Percentiles rank a stretch among this genome's conserved stretches.
Evolutionary conservation across 106 monocot genomes (phyloP).

Genomic region (Acorus calamus): DNA sequence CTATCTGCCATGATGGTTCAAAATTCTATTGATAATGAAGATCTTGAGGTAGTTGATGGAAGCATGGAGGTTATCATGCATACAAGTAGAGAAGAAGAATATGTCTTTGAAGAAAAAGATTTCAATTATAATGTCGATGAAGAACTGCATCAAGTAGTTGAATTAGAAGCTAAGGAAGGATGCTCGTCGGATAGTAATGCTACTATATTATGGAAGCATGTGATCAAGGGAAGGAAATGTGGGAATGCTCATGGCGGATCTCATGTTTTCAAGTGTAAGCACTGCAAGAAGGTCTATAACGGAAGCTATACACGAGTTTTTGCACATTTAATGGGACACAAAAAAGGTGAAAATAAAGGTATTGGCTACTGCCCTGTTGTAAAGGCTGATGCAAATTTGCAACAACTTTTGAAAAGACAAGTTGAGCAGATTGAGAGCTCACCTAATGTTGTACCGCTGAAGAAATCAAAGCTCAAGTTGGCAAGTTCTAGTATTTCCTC

Average conservation of each 20-base stretch:
- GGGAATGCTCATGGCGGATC: slow-evolving; percentile 58
- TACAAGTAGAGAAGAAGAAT: slow-evolving; percentile 31
- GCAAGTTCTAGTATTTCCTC: slow-evolving; percentile 13
- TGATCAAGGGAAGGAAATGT: slow-evolving; percentile 42
- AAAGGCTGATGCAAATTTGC: slow-evolving; percentile 35
- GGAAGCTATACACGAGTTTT: slow-evolving; percentile 48
- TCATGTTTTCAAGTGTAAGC: slow-evolving; percentile 45
- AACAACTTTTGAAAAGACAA: slow-evolving; percentile 38
- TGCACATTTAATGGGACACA: slow-evolving; percentile 54
- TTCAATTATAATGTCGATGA: slow-evolving; percentile 28
- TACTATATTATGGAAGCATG: slow-evolving; percentile 48
- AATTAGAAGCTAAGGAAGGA: slow-evolving; percentile 26
- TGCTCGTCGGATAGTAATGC: slow-evolving; percentile 27
- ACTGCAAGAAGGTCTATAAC: slow-evolving; percentile 44
- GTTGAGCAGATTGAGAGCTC: slow-evolving; percentile 48
- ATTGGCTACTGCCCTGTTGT: slow-evolving; percentile 47
- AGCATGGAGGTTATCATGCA: slow-evolving; percentile 20
- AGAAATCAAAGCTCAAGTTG: slow-evolving; percentile 33
- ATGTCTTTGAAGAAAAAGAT: slow-evolving; percentile 40
- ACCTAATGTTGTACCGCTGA: slow-evolving; percentile 37
- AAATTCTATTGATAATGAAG: slow-evolving; percentile 25
- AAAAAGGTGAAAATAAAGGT: slow-evolving; percentile 50
- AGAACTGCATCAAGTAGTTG: slow-evolving; percentile 29
- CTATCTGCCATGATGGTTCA: too few relatives aligned
- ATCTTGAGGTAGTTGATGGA: slow-evolving; percentile 18